These are phyloP conservation scores for Piedraia hortae DNA, from an alignment of 2,329 filamentous ascomycete species.

Conservation along the genomic window DNA sequence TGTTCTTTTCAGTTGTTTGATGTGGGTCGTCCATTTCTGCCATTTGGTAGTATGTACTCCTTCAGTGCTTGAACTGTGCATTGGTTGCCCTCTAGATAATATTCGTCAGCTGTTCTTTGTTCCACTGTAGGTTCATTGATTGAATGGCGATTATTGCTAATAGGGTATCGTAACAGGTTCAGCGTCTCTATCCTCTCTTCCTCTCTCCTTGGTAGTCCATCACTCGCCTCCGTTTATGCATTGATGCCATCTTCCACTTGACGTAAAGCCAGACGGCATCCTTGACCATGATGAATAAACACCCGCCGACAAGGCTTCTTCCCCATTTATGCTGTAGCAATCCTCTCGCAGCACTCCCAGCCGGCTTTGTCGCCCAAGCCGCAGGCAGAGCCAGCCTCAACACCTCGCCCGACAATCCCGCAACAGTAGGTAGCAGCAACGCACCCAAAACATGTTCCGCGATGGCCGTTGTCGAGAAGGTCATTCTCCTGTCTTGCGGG, in stretches of 20 bases:
- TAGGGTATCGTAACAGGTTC: too few species aligned
- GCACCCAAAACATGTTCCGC: constrained; percentile 36
- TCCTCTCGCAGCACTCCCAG: constrained; percentile 2
- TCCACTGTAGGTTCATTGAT: too few species aligned
- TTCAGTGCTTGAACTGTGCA: too few species aligned
- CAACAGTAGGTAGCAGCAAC: constrained; percentile 57
- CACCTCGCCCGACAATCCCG: constrained; percentile 48
- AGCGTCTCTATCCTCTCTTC: not conserved
- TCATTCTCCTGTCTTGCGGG: constrained; percentile 15
- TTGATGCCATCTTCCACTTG: constrained; percentile 22
- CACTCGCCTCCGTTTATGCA: constrained; percentile 19
- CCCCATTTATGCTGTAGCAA: constrained; percentile 71
- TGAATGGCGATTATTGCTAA: too few species aligned
- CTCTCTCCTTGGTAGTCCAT: constrained; percentile 14
- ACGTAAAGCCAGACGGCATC: constrained; percentile 34
- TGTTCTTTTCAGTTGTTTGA: too few species aligned
- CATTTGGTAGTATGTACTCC: too few species aligned
- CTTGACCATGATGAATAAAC: constrained; percentile 64
- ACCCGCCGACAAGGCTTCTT: constrained; percentile 65
- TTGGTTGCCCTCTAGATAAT: too few species aligned
- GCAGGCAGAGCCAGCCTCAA: constrained; percentile 40
- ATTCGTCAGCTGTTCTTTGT: too few species aligned
- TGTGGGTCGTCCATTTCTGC: too few species aligned
- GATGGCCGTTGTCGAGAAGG: constrained; percentile 26
- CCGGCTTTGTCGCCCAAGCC: constrained; percentile 27